phyloP scores from a whole-genome alignment of 345 rosid genomes.

The Moricandia moricandioides region DNA sequence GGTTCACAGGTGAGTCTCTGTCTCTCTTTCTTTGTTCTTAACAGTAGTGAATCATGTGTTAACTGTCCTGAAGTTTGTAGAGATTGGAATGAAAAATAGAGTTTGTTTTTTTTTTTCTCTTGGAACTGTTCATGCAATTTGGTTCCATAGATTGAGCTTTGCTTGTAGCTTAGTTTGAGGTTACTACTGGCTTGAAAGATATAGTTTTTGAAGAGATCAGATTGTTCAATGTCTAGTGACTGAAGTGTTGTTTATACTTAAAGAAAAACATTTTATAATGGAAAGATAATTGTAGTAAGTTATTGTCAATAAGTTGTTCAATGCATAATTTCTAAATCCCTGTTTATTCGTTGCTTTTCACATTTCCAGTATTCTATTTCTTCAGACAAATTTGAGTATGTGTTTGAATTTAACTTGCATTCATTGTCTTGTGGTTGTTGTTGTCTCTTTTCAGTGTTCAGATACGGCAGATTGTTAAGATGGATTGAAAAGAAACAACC shows the following conservation, averaged over 20 bases:
- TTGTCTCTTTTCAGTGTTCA: not conserved
- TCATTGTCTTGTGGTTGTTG: conserved; percentile 21
- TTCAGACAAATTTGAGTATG: not conserved
- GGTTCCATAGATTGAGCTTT: conserved; percentile 18
- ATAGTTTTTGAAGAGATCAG: not conserved
- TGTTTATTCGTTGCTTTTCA: not conserved
- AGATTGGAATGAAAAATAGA: not conserved
- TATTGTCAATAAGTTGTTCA: not conserved
- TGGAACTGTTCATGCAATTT: conserved; percentile 30
- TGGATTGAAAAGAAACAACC: not conserved
- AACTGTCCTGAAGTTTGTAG: conserved; percentile 2
- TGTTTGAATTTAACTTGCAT: not conserved
- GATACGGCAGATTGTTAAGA: not conserved
- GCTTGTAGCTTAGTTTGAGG: conserved; percentile 12
- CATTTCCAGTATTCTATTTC: not conserved
- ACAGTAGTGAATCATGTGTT: conserved; percentile 16
- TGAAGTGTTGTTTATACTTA: not conserved
- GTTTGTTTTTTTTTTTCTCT: not conserved
- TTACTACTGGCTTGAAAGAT: not conserved
- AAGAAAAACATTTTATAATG: not conserved
- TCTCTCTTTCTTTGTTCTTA: not conserved
- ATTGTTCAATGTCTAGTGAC: not conserved
- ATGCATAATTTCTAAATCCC: not conserved
- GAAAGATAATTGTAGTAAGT: not conserved
- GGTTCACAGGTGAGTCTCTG: conserved; percentile 10